Evolutionary conservation across 495 filamentous ascomycete genomes (phyloP).

Genomic region (Neurospora sublineolata): DNA sequence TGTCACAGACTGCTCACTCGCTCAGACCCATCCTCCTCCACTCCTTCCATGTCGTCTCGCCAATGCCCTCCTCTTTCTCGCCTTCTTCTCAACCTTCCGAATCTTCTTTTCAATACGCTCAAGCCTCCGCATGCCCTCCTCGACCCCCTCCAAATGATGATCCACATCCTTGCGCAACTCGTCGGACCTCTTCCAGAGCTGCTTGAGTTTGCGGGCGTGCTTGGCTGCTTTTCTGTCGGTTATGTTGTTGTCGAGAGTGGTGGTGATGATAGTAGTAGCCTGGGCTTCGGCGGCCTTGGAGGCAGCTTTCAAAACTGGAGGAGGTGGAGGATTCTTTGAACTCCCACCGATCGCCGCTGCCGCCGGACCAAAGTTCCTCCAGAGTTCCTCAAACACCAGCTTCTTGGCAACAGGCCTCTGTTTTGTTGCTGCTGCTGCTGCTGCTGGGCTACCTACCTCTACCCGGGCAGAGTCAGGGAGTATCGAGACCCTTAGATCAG

Average conservation of each 20-base stretch:
- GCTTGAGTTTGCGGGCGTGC: not conserved
- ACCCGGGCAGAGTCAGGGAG: not conserved
- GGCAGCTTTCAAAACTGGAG: not conserved
- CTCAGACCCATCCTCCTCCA: not conserved
- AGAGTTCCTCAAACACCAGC: not conserved
- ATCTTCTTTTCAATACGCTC: not conserved
- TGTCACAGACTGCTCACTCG: not conserved
- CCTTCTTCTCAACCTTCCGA: not conserved
- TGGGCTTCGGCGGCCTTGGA: not conserved
- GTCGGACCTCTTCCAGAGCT: too few species aligned
- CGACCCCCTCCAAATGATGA: too few species aligned
- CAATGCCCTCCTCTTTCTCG: not conserved
- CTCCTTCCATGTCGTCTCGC: not conserved
- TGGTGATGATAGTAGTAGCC: too few species aligned
- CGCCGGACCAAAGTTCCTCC: not conserved
- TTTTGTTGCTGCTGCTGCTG: too few species aligned
- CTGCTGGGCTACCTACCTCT: not conserved
- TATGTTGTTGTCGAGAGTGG: too few species aligned
- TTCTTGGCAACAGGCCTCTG: not conserved
- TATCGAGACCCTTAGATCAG: not conserved
- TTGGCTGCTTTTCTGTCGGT: not conserved
- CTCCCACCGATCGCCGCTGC: too few species aligned
- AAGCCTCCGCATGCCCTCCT: too few species aligned
- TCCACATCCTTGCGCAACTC: too few species aligned
- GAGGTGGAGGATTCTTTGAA: not conserved